A percentile compares a stretch with the other conserved stretches of the same genome.
These are phyloP conservation scores for Hymenoscyphus occultus DNA, from an alignment of 2,329 filamentous ascomycete genomes.

Conservation along the genomic window DNA sequence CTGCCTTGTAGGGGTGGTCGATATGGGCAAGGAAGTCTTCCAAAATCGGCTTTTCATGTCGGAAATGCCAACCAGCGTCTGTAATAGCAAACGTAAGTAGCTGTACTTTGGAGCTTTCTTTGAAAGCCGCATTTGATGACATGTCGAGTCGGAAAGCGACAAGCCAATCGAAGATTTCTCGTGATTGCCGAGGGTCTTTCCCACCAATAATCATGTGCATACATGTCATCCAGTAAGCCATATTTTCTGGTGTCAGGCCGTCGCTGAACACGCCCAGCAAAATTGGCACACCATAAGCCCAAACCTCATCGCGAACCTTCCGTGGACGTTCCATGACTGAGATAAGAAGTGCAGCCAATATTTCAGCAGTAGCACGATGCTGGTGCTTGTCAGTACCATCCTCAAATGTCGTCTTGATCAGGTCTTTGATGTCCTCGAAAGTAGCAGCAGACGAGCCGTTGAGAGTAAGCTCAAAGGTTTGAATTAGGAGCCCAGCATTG, in stretches of 20 bases:
- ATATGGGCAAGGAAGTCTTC: conserved; percentile 87
- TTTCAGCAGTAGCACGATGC: conserved; percentile 91
- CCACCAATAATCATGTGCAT: conserved; percentile 84
- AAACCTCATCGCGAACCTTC: conserved; percentile 71
- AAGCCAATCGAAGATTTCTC: conserved; percentile 81
- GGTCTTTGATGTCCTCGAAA: conserved; percentile 82
- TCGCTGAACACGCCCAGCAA: conserved; percentile 85
- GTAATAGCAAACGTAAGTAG: conserved; percentile 83
- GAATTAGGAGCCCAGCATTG: conserved; percentile 81
- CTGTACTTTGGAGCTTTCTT: conserved; percentile 95
- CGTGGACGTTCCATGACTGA: conserved; percentile 76
- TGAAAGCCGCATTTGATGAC: conserved; percentile 94
- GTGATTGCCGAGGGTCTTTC: conserved; percentile 83
- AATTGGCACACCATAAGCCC: conserved; percentile 88
- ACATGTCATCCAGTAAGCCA: conserved; percentile 92
- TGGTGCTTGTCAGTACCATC: conserved; percentile 98
- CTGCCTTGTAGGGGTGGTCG: conserved; percentile 96
- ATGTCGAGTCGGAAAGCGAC: conserved; percentile 88
- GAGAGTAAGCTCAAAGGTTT: conserved; percentile 86
- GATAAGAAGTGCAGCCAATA: conserved; percentile 79
- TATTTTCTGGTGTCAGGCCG: conserved; percentile 89
- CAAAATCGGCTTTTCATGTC: conserved; percentile 80
- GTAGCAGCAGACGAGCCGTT: conserved; percentile 73
- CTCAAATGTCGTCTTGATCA: conserved; percentile 74
- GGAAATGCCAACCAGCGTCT: conserved; percentile 95